These are phyloP conservation scores for Alternaria sp. DNA, from an alignment of 2,329 filamentous ascomycete genomes.

Conservation along the genomic window DNA sequence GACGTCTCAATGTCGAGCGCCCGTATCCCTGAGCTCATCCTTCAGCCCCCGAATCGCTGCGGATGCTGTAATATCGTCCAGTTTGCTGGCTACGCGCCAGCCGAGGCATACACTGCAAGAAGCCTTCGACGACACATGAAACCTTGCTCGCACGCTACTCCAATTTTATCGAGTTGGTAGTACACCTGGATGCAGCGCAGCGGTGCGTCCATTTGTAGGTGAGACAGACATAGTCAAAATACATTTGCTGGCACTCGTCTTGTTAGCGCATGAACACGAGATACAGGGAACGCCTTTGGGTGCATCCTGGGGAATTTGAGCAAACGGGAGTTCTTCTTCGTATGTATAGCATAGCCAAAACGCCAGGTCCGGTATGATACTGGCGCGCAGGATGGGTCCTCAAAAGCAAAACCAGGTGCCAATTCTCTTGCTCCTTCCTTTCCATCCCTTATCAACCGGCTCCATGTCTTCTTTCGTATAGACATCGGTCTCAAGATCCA, in stretches of 20 bases:
- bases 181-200: not conserved
- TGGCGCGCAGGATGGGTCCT: not conserved
- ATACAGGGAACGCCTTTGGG: rapidly evolving
- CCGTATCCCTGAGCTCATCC: not conserved
- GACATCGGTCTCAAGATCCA: slow-evolving; percentile 41
- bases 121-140: not conserved
- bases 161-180: not conserved
- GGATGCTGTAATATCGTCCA: not conserved
- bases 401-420: slow-evolving; percentile 40
- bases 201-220: too few relatives aligned
- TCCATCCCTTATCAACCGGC: slow-evolving; percentile 30
- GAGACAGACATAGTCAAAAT: not conserved
- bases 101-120: not conserved
- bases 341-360: not conserved
- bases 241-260: not conserved
- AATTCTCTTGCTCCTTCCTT: slow-evolving; percentile 26
- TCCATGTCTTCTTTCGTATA: slow-evolving; percentile 40
- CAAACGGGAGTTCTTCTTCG: not conserved
- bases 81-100: not conserved
- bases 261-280: not conserved
- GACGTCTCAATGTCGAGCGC: not conserved
- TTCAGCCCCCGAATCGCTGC: not conserved
- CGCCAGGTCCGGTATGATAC: too few relatives aligned
- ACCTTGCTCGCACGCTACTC: not conserved
- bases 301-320: not conserved